A percentile compares a stretch with the other conserved stretches of the same genome.
phyloP scores from a whole-genome alignment of 495 filamentous ascomycete genomes.

The Penicillium fimorum region DNA sequence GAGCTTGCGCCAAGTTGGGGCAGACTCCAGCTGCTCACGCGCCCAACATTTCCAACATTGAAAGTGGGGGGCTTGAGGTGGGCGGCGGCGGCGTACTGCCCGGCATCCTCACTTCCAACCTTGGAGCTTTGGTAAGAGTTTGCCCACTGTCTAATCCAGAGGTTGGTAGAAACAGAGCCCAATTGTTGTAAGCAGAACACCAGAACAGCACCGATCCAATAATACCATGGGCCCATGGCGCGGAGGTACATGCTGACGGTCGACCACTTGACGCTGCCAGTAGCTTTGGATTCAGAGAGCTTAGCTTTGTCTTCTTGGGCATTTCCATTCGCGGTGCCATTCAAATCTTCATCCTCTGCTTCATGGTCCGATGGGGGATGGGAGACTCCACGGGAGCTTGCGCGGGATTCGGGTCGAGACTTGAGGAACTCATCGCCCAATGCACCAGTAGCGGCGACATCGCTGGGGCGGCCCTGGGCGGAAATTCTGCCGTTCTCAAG shows the following conservation, averaged over 20 bases:
- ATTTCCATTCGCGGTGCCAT: conserved; percentile 34
- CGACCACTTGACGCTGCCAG: conserved; percentile 79
- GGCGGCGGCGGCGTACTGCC: conserved; percentile 41
- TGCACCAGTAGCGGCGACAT: conserved; percentile 78
- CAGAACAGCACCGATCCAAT: conserved; percentile 72
- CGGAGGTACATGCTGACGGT: conserved; percentile 81
- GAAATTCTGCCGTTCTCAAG: conserved; percentile 83
- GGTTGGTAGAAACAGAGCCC: conserved; percentile 75
- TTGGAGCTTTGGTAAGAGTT: conserved; percentile 53
- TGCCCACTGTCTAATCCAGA: conserved; percentile 95
- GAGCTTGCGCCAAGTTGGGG: conserved; percentile 31
- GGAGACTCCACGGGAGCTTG: conserved; percentile 66
- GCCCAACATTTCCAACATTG: conserved; percentile 40
- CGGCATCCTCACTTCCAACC: conserved; percentile 23
- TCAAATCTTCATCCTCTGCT: conserved; percentile 38
- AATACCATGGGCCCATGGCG: conserved; percentile 93
- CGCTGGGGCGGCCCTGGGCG: conserved; percentile 70
- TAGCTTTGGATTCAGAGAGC: conserved; percentile 70
- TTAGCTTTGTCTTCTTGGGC: conserved; percentile 49
- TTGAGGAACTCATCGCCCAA: conserved; percentile 81
- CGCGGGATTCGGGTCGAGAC: conserved; percentile 64
- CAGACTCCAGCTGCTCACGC: conserved; percentile 30
- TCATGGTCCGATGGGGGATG: conserved; percentile 63
- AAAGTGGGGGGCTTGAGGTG: conserved; percentile 44
- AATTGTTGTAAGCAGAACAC: conserved; percentile 81